Conservation (phyloP, 1,284 basidiomycete species). For the Neonothopanus nambi region DNA sequence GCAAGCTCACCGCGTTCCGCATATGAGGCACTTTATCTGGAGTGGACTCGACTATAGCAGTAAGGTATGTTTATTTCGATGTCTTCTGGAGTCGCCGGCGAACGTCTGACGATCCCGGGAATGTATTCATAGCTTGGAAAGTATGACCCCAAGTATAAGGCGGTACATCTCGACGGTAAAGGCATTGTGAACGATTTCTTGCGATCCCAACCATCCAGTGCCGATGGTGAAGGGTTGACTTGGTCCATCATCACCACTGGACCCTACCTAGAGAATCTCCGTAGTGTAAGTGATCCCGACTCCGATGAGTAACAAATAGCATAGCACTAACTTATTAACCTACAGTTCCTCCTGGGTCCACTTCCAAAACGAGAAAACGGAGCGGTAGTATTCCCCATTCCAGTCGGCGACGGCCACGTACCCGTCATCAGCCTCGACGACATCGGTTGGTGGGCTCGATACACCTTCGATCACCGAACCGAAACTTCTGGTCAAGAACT, state of each 20-base stretch:
- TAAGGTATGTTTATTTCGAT: constrained; percentile 33
- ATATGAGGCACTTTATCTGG: constrained; percentile 47
- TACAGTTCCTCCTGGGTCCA: constrained; percentile 40
- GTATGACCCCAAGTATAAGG: constrained; percentile 35
- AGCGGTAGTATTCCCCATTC: constrained; percentile 38
- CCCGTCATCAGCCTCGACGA: constrained; percentile 48
- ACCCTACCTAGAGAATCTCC: constrained; percentile 47
- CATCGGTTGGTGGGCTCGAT: constrained; percentile 48
- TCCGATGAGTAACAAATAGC: too few species aligned
- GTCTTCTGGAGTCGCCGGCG: not conserved
- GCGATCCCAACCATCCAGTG: constrained; percentile 39
- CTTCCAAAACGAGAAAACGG: constrained; percentile 40
- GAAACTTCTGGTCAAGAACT: constrained; percentile 41
- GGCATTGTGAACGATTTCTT: constrained; percentile 46
- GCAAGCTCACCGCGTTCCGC: constrained; percentile 38
- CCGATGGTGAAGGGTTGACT: constrained; percentile 36
- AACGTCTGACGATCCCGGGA: not conserved
- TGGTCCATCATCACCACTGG: constrained; percentile 45
- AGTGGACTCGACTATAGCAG: constrained; percentile 45
- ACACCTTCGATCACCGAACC: constrained; percentile 44
- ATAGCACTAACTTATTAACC: too few species aligned
- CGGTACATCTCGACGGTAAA: constrained; percentile 46
- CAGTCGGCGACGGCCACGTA: constrained; percentile 31
- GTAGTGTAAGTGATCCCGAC: constrained; percentile 24
- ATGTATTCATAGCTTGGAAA: constrained; percentile 31